These are phyloP conservation scores for Stephania japonica DNA, from an alignment of 164 flowering plant genomes.

Conservation along the genomic window DNA sequence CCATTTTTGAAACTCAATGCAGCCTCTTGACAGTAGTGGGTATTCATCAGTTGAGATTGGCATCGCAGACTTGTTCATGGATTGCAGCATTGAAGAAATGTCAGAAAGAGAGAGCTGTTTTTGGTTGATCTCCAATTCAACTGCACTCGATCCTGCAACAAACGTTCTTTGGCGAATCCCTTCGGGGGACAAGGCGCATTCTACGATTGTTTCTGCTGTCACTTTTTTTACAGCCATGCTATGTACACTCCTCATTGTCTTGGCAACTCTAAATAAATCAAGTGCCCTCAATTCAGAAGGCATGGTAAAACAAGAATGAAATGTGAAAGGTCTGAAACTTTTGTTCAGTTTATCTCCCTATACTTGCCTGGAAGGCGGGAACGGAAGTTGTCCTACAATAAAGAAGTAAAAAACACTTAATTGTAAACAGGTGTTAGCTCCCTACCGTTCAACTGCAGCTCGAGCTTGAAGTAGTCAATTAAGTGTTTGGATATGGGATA, in stretches of 20 bases:
- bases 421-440: too few species aligned
- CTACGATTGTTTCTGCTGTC: slow-evolving; percentile 43
- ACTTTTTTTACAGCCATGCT: slow-evolving; percentile 56
- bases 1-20: slow-evolving; percentile 21
- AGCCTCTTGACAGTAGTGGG: slow-evolving; percentile 67
- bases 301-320: slow-evolving; percentile 21
- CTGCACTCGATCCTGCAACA: slow-evolving; percentile 2
- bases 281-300: not conserved
- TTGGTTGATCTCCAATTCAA: slow-evolving; percentile 12
- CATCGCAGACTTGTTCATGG: slow-evolving; percentile 43
- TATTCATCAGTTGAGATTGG: slow-evolving; percentile 49
- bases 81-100: slow-evolving; percentile 29
- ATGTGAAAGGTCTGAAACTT: too few species aligned
- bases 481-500: too few species aligned
- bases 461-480: too few species aligned
- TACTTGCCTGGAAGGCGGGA: too few species aligned
- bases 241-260: slow-evolving; percentile 44
- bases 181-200: slow-evolving; percentile 50
- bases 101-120: slow-evolving; percentile 23
- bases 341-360: too few species aligned
- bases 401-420: too few species aligned
- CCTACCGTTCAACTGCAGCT: too few species aligned
- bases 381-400: too few species aligned
- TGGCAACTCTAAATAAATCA: slow-evolving; percentile 31
- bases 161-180: slow-evolving; percentile 56